Percentiles rank a stretch among this genome's conserved stretches.
phyloP scores from a whole-genome alignment of 2,329 filamentous ascomycete genomes.

The Venturia aucupariae region DNA sequence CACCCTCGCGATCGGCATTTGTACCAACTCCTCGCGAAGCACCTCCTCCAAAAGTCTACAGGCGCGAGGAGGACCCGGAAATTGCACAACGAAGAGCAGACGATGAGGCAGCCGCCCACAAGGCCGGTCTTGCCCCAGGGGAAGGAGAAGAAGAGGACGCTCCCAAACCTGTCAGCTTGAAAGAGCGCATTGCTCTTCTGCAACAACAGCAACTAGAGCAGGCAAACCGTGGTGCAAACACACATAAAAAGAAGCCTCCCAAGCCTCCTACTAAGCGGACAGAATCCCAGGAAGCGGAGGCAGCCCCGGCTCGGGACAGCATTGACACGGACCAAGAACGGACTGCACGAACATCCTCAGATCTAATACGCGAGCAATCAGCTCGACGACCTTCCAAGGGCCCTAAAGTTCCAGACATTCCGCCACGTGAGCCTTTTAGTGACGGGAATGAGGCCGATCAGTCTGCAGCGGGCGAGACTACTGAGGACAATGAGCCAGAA shows the following conservation, averaged over 20 bases:
- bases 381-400: conserved; percentile 20
- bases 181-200: conserved; percentile 87
- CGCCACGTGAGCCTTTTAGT: conserved; percentile 43
- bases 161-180: conserved; percentile 85
- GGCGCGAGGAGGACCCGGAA: conserved; percentile 75
- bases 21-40: conserved; percentile 66
- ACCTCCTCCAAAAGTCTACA: conserved; percentile 63
- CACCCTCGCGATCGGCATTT: conserved; percentile 85
- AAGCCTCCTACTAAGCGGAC: conserved; percentile 54
- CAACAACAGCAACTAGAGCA: conserved; percentile 93
- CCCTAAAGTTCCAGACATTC: conserved; percentile 30
- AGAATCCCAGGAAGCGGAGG: conserved; percentile 34
- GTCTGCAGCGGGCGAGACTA: conserved; percentile 52
- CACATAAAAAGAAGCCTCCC: conserved; percentile 73
- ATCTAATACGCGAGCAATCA: conserved; percentile 27
- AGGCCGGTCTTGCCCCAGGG: conserved; percentile 51
- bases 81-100: conserved; percentile 55
- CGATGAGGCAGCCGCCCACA: conserved; percentile 57
- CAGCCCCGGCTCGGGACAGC: conserved; percentile 23
- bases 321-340: conserved; percentile 31
- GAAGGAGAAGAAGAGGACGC: conserved; percentile 60
- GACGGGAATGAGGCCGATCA: conserved; percentile 59
- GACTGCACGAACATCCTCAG: conserved; percentile 30
- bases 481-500: conserved; percentile 51
- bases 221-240: conserved; percentile 66